Percentiles rank a stretch among this genome's conserved stretches.
These are phyloP conservation scores for Takashimella tepidaria DNA, from an alignment of 1,284 basidiomycete genomes.

Conservation along the genomic window DNA sequence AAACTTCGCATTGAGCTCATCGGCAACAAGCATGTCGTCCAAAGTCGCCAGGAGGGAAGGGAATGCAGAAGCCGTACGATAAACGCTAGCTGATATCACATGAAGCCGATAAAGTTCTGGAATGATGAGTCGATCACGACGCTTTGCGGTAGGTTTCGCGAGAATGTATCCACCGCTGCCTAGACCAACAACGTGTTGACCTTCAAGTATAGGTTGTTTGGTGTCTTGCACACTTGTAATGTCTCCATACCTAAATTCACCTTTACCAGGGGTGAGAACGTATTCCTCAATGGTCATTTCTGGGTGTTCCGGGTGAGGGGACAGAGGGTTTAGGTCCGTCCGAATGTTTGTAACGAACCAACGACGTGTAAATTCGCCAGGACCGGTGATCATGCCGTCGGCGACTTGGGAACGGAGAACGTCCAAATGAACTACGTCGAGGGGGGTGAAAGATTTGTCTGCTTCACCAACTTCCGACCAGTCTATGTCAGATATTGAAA, in stretches of 20 bases:
- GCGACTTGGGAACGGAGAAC: constrained; percentile 10
- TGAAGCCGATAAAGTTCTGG: constrained; percentile 23
- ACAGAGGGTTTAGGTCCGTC: constrained; percentile 24
- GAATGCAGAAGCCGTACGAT: constrained; percentile 22
- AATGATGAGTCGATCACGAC: constrained; percentile 9
- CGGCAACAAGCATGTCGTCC: constrained; percentile 27
- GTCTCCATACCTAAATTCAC: not conserved
- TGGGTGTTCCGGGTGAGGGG: constrained; percentile 15
- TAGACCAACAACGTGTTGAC: constrained; percentile 8
- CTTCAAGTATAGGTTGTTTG: constrained; percentile 25
- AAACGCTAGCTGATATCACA: constrained; percentile 24
- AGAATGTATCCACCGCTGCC: constrained; percentile 24
- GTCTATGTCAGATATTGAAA: too few relatives aligned
- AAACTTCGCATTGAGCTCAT: constrained; percentile 15
- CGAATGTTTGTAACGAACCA: constrained; percentile 19
- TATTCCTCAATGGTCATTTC: constrained; percentile 10
- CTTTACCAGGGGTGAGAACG: not conserved
- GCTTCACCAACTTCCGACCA: constrained; percentile 16
- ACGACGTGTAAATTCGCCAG: constrained; percentile 22
- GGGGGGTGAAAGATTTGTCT: constrained; percentile 1
- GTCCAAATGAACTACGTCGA: constrained; percentile 9
- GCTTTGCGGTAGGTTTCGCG: not conserved
- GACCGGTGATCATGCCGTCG: constrained; percentile 22
- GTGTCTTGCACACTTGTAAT: not conserved
- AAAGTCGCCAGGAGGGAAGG: constrained; percentile 19